Evolutionary conservation across 208 protist genomes (phyloP).

Genomic region (Herpetomonas samuelpessoai): DNA sequence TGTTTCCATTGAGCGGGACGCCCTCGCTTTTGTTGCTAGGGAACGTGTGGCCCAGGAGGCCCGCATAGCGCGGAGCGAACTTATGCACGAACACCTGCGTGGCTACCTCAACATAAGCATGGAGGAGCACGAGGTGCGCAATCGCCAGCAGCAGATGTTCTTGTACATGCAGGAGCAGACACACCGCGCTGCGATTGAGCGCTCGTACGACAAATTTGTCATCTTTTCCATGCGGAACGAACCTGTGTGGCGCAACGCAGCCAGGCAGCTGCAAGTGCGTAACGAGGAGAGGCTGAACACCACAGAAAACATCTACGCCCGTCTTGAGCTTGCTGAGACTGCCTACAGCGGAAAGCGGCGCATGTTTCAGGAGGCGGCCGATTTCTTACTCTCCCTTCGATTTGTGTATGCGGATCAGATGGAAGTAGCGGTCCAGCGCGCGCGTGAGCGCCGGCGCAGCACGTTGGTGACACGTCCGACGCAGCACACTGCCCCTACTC

Average conservation of each 20-base stretch:
- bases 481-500: no score
- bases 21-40: slow-evolving; percentile 21
- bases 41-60: slow-evolving; percentile 8
- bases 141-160: slow-evolving; percentile 21
- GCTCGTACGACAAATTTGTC: slow-evolving; percentile 37
- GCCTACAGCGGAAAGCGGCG: slow-evolving; percentile 24
- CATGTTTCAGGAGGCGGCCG: slow-evolving; percentile 35
- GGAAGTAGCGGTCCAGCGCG: slow-evolving; percentile 5
- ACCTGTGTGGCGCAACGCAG: slow-evolving; percentile 40
- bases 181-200: slow-evolving; percentile 14
- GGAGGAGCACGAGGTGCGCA: slow-evolving; percentile 30
- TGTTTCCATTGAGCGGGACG: slow-evolving; percentile 11
- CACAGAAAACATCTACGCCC: slow-evolving; percentile 43
- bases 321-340: slow-evolving; percentile 34
- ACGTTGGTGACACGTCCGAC: no score
- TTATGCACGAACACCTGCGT: slow-evolving; percentile 25
- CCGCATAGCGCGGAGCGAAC: slow-evolving; percentile 14
- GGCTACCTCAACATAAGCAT: slow-evolving; percentile 8
- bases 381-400: slow-evolving; percentile 41
- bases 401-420: slow-evolving; percentile 42
- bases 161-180: slow-evolving; percentile 23
- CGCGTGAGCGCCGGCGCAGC: slow-evolving; percentile 9
- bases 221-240: slow-evolving; percentile 36
- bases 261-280: slow-evolving; percentile 21
- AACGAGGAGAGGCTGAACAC: slow-evolving; percentile 42